Evolutionary conservation across 768 basidiomycete genomes (phyloP), one percentile per base, ranked within the genome.

Genomic region (Podaxis carcinomalis): DNA sequence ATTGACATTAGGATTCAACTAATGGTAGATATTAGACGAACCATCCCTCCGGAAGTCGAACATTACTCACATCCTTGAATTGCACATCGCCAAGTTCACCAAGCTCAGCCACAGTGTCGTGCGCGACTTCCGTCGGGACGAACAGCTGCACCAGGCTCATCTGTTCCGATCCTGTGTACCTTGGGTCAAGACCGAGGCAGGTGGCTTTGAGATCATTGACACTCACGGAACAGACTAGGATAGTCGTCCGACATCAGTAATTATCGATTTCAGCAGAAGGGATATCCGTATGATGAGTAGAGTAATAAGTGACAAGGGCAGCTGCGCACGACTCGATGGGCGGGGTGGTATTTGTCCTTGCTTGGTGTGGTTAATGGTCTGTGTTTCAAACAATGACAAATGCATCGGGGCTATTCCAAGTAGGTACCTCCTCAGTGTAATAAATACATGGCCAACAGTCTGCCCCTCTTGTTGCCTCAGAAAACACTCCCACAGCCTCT

Each of bases 71-170:
- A 76, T 99, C 97, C 78, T 95, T 96, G 77, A 98, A 97, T 72
- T 98, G 94, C 27, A 98, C 90, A 74, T 96, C 83, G 50, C 95
- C 94, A 47, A 98, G 86, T 74, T 97, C 94, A 66, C 93, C 97
- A 16, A 99, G 86, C 72, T 96, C 94, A 56, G 90, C 88, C 63
- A 98, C 93, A 51, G 96, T 93, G 71, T 98, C 94, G 74, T 99
- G 97, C 28, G 95, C 93, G 63, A 96, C 93, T 81, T 99, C 97
- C 40, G 92, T 90, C 47, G 96, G 97, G 67, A 98, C 90, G 72
- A 94, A 95, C 69, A 99, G 87, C 81, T 98, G 94, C 64, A 96
- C 91, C 77, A 95, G 80, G 81, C 94, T 96, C 95, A 98, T 98
- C 80, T 87, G 84, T 78, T 97, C 95, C 83, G 95, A 98, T 61